These are phyloP conservation scores for Acacia concinna DNA, from an alignment of 331 rosid species.

Conservation along the genomic window DNA sequence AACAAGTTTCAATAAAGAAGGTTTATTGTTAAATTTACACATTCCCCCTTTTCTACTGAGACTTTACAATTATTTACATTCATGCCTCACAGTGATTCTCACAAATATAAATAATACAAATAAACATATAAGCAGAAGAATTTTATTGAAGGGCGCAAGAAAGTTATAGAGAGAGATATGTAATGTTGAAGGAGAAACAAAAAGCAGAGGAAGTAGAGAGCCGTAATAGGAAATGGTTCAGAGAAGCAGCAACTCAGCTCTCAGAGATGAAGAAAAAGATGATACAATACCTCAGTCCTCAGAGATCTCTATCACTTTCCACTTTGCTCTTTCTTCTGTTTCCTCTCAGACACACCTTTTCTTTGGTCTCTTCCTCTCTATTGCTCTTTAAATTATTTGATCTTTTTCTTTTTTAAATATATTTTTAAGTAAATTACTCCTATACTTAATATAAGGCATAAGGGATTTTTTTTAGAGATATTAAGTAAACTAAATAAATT, in stretches of 20 bases:
- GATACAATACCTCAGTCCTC: no score
- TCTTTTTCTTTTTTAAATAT: not conserved
- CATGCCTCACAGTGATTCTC: not conserved
- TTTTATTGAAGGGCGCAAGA: not conserved
- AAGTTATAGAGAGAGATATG: not conserved
- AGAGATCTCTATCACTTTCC: constrained; percentile 28
- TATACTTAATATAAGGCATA: no score
- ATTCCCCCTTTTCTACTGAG: no score
- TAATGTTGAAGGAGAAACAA: constrained; percentile 15
- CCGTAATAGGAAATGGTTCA: constrained; percentile 25
- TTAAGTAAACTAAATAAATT: no score
- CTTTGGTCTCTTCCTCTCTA: not conserved
- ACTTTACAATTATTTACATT: no score
- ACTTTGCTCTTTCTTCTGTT: not conserved
- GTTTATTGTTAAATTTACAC: no score
- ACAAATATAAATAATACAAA: not conserved
- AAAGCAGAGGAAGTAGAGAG: constrained; percentile 11
- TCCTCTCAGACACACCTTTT: not conserved
- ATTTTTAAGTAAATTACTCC: no score
- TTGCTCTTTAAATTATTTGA: not conserved
- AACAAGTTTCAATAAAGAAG: not conserved
- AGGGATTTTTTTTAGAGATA: no score
- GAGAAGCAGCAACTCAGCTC: not conserved
- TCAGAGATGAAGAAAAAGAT: not conserved
- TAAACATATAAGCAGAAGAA: not conserved